phyloP scores from a whole-genome alignment of 768 basidiomycete species.

The Leccinum pellstonianum region DNA sequence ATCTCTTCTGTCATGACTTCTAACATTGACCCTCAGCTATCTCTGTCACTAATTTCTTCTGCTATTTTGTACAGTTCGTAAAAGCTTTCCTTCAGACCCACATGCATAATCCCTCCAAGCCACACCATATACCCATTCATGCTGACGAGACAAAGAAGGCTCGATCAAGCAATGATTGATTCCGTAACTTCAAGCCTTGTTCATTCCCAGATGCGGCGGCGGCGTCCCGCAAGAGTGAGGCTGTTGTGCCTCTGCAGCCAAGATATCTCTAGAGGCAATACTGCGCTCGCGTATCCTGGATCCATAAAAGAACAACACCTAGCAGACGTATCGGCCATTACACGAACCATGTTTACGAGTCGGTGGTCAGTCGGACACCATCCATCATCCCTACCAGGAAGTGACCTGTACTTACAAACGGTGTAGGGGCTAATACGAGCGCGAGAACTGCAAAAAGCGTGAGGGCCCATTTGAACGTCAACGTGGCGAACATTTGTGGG shows the following conservation, averaged over 20 bases:
- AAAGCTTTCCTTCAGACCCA: too few species aligned
- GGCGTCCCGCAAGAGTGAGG: not conserved
- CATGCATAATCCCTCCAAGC: too few species aligned
- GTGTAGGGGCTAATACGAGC: conserved; percentile 42
- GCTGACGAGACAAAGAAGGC: not conserved
- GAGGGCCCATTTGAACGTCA: conserved; percentile 39
- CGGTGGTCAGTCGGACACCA: not conserved
- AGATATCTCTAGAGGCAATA: conserved; percentile 20
- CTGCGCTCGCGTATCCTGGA: conserved; percentile 33
- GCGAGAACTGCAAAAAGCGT: conserved; percentile 37
- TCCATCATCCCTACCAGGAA: not conserved
- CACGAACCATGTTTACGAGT: not conserved
- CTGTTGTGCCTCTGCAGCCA: conserved; percentile 15
- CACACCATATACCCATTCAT: too few species aligned
- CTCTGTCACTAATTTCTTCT: too few species aligned
- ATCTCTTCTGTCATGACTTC: too few species aligned
- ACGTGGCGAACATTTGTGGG: conserved; percentile 40
- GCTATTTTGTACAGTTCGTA: too few species aligned
- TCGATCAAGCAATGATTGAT: not conserved
- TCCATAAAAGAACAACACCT: conserved; percentile 32
- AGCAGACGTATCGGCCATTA: not conserved
- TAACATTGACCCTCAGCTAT: too few species aligned
- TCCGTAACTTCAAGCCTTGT: conserved; percentile 5
- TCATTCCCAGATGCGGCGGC: not conserved
- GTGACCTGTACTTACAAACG: conserved; percentile 35